phyloP scores from a whole-genome alignment of 345 rosid species.

The Triadica sebifera region DNA sequence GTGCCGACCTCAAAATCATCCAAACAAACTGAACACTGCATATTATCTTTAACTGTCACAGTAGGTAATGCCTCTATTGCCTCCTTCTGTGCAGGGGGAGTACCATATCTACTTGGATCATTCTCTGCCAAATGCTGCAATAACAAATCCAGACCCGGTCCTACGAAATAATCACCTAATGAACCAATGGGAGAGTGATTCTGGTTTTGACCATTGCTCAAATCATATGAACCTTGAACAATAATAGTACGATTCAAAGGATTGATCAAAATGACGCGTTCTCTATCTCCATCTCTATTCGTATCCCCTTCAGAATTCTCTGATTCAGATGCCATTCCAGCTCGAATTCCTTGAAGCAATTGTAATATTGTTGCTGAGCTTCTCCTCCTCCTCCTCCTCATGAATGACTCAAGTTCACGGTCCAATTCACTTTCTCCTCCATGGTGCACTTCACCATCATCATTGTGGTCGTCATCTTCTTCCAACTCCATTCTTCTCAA shows the following conservation, averaged over 20 bases:
- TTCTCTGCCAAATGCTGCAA: slow-evolving; percentile 80
- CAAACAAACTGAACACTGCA: slow-evolving; percentile 80
- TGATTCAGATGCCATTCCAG: slow-evolving; percentile 64
- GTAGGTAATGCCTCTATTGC: slow-evolving; percentile 59
- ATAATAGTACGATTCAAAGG: slow-evolving; percentile 57
- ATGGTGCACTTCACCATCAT: slow-evolving; percentile 24
- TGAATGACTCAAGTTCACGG: slow-evolving; percentile 59
- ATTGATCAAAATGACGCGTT: slow-evolving; percentile 51
- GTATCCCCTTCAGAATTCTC: slow-evolving; percentile 46
- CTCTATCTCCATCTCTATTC: slow-evolving; percentile 38
- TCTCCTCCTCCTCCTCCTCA: slow-evolving; percentile 61
- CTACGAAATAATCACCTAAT: slow-evolving; percentile 71
- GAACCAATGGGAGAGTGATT: slow-evolving; percentile 47
- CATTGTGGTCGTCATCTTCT: slow-evolving; percentile 41
- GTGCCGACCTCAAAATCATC: slow-evolving; percentile 69
- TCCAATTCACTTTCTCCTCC: slow-evolving; percentile 53
- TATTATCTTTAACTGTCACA: slow-evolving; percentile 45
- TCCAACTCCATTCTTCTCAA: slow-evolving; percentile 51
- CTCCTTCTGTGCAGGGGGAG: slow-evolving; percentile 79
- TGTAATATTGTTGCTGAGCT: slow-evolving; percentile 69
- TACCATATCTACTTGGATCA: slow-evolving; percentile 71
- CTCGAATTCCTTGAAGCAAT: slow-evolving; percentile 74
- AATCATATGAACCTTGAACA: slow-evolving; percentile 51
- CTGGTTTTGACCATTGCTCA: slow-evolving; percentile 39
- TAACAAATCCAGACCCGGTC: slow-evolving; percentile 74